phyloP scores from a whole-genome alignment of 441 rosid genomes.

The Adansonia gregorii region DNA sequence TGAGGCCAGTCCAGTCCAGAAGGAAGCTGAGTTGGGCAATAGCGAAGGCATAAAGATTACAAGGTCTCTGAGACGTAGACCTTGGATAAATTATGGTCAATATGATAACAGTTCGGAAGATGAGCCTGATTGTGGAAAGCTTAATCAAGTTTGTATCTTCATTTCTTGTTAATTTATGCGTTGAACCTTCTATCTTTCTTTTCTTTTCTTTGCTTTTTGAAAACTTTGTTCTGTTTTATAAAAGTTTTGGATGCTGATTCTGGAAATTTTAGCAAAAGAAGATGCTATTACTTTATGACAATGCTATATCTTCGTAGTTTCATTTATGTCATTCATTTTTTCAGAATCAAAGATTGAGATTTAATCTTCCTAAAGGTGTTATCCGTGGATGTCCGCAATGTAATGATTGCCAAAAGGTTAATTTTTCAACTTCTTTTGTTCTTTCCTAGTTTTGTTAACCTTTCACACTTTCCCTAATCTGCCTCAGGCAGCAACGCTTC shows the following conservation, averaged over 20 bases:
- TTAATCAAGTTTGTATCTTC: constrained; percentile 54
- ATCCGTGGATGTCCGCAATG: constrained; percentile 79
- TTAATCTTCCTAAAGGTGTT: constrained; percentile 81
- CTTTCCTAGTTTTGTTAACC: constrained; percentile 9
- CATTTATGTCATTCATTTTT: constrained; percentile 30
- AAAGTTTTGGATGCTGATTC: constrained; percentile 6
- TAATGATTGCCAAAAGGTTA: constrained; percentile 91
- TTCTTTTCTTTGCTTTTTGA: neutral
- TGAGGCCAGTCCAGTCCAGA: constrained; percentile 47
- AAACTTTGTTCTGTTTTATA: constrained; percentile 6
- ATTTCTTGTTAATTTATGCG: constrained; percentile 13
- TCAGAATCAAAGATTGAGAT: constrained; percentile 57
- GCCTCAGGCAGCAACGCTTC: neutral
- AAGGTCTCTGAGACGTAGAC: constrained; percentile 61
- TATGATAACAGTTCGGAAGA: constrained; percentile 51
- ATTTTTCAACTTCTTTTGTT: constrained; percentile 20
- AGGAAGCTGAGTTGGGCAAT: constrained; percentile 48
- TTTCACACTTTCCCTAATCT: constrained; percentile 4
- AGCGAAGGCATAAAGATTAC: constrained; percentile 45
- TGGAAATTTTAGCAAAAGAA: constrained; percentile 14
- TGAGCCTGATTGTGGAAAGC: constrained; percentile 53
- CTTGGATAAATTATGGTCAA: constrained; percentile 69
- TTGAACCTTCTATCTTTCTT: neutral
- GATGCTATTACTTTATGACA: constrained; percentile 5
- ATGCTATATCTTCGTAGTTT: constrained; percentile 25